Conservation (phyloP, 495 filamentous ascomycete species). For the Copromyces sp. region DNA sequence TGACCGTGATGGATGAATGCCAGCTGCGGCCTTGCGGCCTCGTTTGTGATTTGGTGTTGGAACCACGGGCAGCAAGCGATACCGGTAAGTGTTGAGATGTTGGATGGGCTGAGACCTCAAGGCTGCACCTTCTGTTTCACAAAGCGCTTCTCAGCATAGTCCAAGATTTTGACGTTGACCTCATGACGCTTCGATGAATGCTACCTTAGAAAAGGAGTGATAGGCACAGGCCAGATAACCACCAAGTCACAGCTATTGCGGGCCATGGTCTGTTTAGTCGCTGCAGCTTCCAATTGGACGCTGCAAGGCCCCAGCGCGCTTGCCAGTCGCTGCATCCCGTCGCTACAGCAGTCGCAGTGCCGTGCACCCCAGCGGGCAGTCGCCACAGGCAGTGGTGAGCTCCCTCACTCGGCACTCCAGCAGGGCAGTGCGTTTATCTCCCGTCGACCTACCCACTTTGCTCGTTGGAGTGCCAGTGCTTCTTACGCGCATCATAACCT, state of each 20-base stretch:
- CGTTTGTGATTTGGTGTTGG: neutral
- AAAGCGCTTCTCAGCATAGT: too few species aligned
- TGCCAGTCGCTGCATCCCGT: neutral
- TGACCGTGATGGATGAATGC: neutral
- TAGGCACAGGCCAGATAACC: neutral
- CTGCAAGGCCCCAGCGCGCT: neutral
- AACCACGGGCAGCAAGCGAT: neutral
- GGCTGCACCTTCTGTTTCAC: too few species aligned
- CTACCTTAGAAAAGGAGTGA: neutral
- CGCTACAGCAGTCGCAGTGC: neutral
- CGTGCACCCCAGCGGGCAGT: neutral
- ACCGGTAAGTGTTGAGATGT: neutral
- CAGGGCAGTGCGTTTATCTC: neutral
- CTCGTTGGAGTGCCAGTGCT: neutral
- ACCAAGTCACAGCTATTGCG: neutral
- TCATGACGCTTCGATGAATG: neutral
- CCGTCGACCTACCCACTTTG: neutral
- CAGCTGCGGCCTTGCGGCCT: neutral
- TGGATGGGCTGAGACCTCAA: neutral
- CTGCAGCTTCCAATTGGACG: neutral
- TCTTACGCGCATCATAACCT: neutral
- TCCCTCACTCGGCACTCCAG: neutral
- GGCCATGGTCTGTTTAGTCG: neutral
- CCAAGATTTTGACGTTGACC: neutral
- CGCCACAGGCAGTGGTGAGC: neutral